Evolutionary conservation across 805 yeast species (phyloP), one percentile per base, ranked within the genome.

Genomic region (Saturnispora dispora): DNA sequence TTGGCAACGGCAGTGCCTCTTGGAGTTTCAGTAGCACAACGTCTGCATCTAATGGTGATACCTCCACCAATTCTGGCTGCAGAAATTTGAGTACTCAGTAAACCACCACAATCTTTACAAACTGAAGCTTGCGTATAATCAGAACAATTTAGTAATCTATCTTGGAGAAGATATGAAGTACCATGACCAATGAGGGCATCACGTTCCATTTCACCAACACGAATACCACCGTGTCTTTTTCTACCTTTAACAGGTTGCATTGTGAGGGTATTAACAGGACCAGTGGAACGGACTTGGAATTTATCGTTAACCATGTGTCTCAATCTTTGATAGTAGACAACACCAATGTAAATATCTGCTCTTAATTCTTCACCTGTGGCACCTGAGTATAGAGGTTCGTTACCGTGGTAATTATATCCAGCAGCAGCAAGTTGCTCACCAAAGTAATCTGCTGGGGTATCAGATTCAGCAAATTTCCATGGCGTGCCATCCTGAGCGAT

Each of bases 191-290:
- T 89, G 62, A 93, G 75, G 2, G 99, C 99, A 78, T 93, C 99
- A 73, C 99, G 86, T 73, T 93, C 99, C 99, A 93, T 93, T 71
- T 93, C 99, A 69, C 99, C 99, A 39, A 93, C 95, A 78, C 99
- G 95, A 60, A 93, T 93, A 85, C 99, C 99, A 72, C 99, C 99
- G 58, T 85, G 82, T 74, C 98, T 82, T 83, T 93, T 93, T 74
- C 99, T 85, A 63, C 99, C 99, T 74, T 93, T 93, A 52, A 93
- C 99, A 40, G 99, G 99, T 77, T 93, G 99, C 97, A 91, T 89
- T 17, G 98, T 93, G 67, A 93, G 78, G 36, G 93, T 81, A 70
- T 91, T 91, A 27, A 93, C 98, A 6, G 98, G 98, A 65, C 99
- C 99, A 17, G 99, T 93, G 5, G 97, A 88, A 73, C 99, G 85